Base-by-base conservation (phyloP, 768 basidiomycete genomes). In the Amanita rubescens region DNA sequence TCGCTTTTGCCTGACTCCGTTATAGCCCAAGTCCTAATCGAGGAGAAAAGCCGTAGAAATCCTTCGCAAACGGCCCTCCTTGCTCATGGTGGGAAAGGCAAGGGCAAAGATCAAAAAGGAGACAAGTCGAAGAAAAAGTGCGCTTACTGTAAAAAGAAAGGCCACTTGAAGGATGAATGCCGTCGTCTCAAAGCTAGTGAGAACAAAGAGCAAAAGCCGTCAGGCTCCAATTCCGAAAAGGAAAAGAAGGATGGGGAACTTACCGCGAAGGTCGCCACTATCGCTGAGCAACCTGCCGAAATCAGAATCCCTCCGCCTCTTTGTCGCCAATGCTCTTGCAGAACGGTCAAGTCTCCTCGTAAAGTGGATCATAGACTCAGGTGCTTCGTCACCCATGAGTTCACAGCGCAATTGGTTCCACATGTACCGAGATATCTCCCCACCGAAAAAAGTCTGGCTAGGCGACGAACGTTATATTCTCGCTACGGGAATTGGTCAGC, bases 81-180 rank as follows among this genome's bases (percentile, higher is more conserved):
- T 15, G 27, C 27, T 3, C 27, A 8, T 30, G 27, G 27, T 8
- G 27, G 27, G 8, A 30, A 30, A 30, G 27, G 27, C 3, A 30
- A 30, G 8, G 27, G 27, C 8, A 30, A 30, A 8, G 27, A 30
- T 30, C 35, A 45, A n/a, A 38, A 45, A 2, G 51, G 17, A 5
- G 42, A 55, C 25, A 57, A 51, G 42, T n/a, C 41, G 11, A 22
- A n/a, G n/a, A n/a, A 45, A 14, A 58, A 43, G n/a, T 61, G 57
- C 25, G 1, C 51, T 19, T 54, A 61, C 51, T 61, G 60, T 38
- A 54, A 56, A 25, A 58, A 59, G 54, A 55, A 55, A 37, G 56
- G 60, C n/a, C 60, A 61, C 47, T 48, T 51, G 19, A 61, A 58
- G 30, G 5, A 25, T 20, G 60, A 61, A 25, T 61, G 60, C 34